Evolutionary conservation across 805 yeast genomes (phyloP), one percentile per base, ranked within the genome.

Genomic region (Lachancea sp.): DNA sequence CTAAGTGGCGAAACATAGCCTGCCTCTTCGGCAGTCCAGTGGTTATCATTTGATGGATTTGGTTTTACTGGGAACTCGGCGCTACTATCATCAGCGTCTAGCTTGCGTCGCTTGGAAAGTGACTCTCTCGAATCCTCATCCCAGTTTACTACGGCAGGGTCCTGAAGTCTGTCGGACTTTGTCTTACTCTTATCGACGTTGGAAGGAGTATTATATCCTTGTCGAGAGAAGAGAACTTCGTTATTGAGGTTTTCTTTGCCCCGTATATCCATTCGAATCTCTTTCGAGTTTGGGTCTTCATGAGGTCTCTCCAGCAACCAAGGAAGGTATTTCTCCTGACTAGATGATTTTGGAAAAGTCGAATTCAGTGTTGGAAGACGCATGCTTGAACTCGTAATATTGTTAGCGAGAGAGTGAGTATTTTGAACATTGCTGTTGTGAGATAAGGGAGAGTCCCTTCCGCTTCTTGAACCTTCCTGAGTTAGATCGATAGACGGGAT

Each of bases 401-500:
- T 13, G n/a, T 8, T 15, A 7, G 13, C 15, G 7, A 16, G 7
- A 8, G 19, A 15, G 8, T 29, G 33, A n/a, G 9, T 8, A 16
- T 15, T 16, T 16, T 15, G 18, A 17, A 8, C 18, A 8, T 15
- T 18, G 8, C 8, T 16, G 17, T 21, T 12, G 5, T 13, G 26
- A 8, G 18, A 29, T 20, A 13, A 18, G n/a, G 33, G 20, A n/a
- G n/a, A 22, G n/a, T 13, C 30, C 17, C 15, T 18, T 11, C 5
- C 35, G 26, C 16, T 12, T 8, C n/a, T 26, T 13, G 48, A 48
- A 26, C 40, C 45, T 7, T 48, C 52, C 19, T 30, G 36, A 5
- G 52, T 50, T 19, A 54, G 41, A 36, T 54, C 58, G 23, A 54
- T 54, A 15, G 55, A 49, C 23, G 50, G 50, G 19, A 43, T 41